phyloP scores from a whole-genome alignment of 169 alveolate genomes.

The Cryptosporidium xiaoi region DNA sequence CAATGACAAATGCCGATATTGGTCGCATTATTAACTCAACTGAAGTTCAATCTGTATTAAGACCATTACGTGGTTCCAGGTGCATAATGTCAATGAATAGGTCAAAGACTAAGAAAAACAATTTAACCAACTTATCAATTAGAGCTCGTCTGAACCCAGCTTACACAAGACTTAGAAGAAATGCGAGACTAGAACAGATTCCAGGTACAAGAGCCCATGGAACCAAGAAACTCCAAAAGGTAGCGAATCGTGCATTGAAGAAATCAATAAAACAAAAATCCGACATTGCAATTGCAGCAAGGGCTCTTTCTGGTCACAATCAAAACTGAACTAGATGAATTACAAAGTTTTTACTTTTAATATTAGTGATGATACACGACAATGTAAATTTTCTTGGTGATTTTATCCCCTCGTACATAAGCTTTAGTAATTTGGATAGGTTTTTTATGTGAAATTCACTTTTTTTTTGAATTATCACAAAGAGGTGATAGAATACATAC shows the following conservation, averaged over 20 bases:
- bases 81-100: neutral
- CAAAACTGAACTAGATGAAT: conserved; percentile 47
- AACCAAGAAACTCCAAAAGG: conserved; percentile 60
- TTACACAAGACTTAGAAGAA: conserved; percentile 70
- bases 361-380: no score
- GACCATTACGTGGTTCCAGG: conserved; percentile 77
- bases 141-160: conserved; percentile 73
- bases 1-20: conserved; percentile 93
- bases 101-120: conserved; percentile 57
- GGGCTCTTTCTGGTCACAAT: conserved; percentile 66
- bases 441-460: no score
- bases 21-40: conserved; percentile 95
- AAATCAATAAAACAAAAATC: conserved; percentile 69
- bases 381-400: no score
- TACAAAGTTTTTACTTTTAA: no score
- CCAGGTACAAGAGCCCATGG: conserved; percentile 74
- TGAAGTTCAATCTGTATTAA: conserved; percentile 93
- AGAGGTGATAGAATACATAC: no score
- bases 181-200: conserved; percentile 65
- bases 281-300: conserved; percentile 64
- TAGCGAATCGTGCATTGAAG: conserved; percentile 71
- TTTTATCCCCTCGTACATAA: no score
- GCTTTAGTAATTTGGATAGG: no score
- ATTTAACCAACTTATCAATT: conserved; percentile 35
- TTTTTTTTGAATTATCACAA: no score